phyloP scores from a whole-genome alignment of 129 eudicot genomes.

The Mikania micrantha region DNA sequence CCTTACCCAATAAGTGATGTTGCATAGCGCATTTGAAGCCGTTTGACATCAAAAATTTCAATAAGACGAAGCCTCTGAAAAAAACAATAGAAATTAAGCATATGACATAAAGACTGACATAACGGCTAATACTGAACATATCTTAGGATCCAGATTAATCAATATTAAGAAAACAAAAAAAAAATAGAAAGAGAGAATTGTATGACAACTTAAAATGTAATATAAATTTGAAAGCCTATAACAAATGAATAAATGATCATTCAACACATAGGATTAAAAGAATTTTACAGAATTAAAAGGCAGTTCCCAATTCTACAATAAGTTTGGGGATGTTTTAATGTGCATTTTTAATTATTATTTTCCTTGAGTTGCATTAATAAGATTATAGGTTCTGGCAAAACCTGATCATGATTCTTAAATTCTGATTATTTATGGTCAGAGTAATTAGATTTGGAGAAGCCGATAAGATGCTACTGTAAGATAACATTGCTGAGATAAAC shows the following conservation, averaged over 20 bases:
- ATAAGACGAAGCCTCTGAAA: conserved; percentile 82
- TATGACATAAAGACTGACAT: background rate
- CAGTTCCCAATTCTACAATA: background rate
- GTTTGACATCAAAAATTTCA: conserved; percentile 83
- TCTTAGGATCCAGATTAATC: background rate
- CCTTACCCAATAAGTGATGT: conserved; percentile 84
- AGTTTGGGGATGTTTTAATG: background rate
- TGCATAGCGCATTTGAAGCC: conserved; percentile 95
- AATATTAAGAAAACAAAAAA: background rate
- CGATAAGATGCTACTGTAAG: background rate
- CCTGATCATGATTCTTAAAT: background rate
- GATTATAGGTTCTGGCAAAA: background rate
- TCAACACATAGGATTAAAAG: background rate
- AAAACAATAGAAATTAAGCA: background rate
- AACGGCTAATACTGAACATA: background rate
- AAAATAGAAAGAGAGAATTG: background rate
- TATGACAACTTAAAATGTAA: background rate
- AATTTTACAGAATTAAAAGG: background rate
- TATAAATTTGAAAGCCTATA: background rate
- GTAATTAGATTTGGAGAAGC: background rate
- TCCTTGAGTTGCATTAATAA: background rate
- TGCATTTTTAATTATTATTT: background rate
- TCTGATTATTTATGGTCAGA: background rate
- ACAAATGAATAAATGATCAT: background rate
- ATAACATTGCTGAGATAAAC: background rate